These are phyloP conservation scores for Diaporthe australafricana DNA, from an alignment of 2,329 filamentous ascomycete genomes.

Conservation along the genomic window DNA sequence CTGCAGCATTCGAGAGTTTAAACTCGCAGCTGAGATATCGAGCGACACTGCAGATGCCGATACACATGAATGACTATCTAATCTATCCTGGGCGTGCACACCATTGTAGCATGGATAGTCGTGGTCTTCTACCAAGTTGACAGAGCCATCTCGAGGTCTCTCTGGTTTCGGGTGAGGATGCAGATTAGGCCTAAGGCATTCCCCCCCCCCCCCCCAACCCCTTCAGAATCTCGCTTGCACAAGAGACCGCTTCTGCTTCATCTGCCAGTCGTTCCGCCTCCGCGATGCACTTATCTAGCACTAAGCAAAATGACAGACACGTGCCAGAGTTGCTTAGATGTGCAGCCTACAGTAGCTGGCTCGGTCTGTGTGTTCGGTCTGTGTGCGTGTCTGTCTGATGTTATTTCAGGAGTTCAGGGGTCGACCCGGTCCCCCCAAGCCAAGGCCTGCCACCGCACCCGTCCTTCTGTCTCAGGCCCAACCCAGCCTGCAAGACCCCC, in stretches of 20 bases:
- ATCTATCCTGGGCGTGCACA: not conserved
- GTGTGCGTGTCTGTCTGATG: not conserved
- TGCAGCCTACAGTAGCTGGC: not conserved
- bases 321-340: not conserved
- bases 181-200: too few relatives aligned
- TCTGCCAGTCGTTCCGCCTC: not conserved
- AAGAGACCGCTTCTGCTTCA: slow-evolving; percentile 13
- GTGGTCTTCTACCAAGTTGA: not conserved
- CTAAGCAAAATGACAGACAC: not conserved
- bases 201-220: too few relatives aligned
- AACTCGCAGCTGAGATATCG: slow-evolving; percentile 19
- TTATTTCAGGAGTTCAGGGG: slow-evolving; percentile 21
- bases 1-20: slow-evolving; percentile 18
- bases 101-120: too few relatives aligned
- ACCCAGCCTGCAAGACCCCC: not conserved
- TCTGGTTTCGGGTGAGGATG: not conserved
- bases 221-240: slow-evolving; percentile 26
- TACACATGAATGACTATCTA: not conserved
- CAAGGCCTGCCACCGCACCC: slow-evolving; percentile 20
- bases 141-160: not conserved
- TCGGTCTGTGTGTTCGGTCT: not conserved
- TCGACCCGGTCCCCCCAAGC: slow-evolving; percentile 6
- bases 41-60: slow-evolving; percentile 6
- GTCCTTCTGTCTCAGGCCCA: slow-evolving; percentile 12
- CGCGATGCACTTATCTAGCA: not conserved